Evolutionary conservation across 2,329 filamentous ascomycete species (phyloP).

Genomic region (Seiridium unicorne): DNA sequence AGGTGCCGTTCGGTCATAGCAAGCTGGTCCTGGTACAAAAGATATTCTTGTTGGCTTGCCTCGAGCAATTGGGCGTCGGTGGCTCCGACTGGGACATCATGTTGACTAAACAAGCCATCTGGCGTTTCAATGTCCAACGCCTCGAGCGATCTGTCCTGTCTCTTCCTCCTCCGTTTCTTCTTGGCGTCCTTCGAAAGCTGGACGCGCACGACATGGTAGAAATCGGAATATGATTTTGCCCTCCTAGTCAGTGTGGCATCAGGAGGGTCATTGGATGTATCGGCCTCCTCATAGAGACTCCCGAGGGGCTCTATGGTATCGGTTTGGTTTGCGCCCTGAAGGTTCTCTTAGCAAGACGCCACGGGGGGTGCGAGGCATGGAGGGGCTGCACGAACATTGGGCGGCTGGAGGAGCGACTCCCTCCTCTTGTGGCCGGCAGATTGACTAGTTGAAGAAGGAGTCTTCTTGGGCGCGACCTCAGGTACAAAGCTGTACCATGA

Average conservation of each 20-base stretch:
- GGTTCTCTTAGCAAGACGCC: constrained; percentile 10
- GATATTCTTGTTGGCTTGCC: constrained; percentile 81
- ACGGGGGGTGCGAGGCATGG: background rate
- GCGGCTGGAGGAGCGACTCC: constrained; percentile 67
- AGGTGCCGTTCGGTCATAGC: constrained; percentile 79
- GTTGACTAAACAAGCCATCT: constrained; percentile 11
- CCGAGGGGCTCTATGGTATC: constrained; percentile 55
- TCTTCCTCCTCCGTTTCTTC: constrained; percentile 35
- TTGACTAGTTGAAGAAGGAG: constrained; percentile 37
- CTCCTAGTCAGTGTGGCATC: constrained; percentile 63
- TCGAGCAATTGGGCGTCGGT: constrained; percentile 69
- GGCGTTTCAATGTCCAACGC: constrained; percentile 42
- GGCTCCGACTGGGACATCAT: constrained; percentile 17
- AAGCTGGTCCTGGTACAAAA: constrained; percentile 80
- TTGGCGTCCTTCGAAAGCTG: constrained; percentile 52
- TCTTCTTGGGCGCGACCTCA: constrained; percentile 52
- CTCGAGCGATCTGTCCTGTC: constrained; percentile 45
- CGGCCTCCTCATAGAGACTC: constrained; percentile 56
- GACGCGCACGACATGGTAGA: constrained; percentile 62
- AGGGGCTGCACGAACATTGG: constrained; percentile 49
- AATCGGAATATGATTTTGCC: constrained; percentile 77
- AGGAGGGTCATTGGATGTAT: constrained; percentile 59
- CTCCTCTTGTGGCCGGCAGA: constrained; percentile 60
- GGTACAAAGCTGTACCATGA: constrained; percentile 80
- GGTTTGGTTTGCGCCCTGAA: constrained; percentile 53